phyloP scores from a whole-genome alignment of 2,329 filamentous ascomycete species.

The Colletotrichum tabaci region DNA sequence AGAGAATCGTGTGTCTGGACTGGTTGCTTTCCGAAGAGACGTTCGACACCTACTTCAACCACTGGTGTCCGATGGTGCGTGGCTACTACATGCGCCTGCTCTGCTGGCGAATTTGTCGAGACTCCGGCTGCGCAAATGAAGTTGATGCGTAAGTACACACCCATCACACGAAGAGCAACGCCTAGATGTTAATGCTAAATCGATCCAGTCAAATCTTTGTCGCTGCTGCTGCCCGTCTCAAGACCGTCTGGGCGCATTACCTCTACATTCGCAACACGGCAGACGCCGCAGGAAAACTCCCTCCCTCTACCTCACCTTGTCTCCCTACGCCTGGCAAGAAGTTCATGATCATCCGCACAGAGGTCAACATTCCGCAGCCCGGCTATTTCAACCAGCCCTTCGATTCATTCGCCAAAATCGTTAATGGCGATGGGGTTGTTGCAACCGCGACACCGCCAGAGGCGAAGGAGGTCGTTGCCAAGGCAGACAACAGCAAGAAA shows the following conservation, averaged over 20 bases:
- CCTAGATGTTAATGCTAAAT: conserved; percentile 19
- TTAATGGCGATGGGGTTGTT: conserved; percentile 37
- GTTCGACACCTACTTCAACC: conserved; percentile 88
- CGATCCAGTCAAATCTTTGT: conserved; percentile 76
- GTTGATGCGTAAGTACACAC: conserved; percentile 75
- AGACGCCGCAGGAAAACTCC: conserved; percentile 66
- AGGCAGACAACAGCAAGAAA: conserved; percentile 62
- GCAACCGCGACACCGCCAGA: conserved; percentile 25
- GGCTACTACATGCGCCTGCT: conserved; percentile 92
- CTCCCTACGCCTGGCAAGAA: conserved; percentile 87
- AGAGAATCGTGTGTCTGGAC: conserved; percentile 78
- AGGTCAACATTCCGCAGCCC: conserved; percentile 66
- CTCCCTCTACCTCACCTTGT: conserved; percentile 84
- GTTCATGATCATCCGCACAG: conserved; percentile 90
- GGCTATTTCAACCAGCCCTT: conserved; percentile 64
- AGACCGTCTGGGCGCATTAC: conserved; percentile 84
- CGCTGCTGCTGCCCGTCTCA: conserved; percentile 76
- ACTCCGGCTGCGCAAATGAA: conserved; percentile 75
- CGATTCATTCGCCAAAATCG: conserved; percentile 56
- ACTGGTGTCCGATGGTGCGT: conserved; percentile 96
- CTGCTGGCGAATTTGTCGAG: conserved; percentile 90
- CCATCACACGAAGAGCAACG: not conserved
- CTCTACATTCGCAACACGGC: conserved; percentile 80
- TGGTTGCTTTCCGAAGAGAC: conserved; percentile 82
- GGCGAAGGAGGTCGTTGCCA: conserved; percentile 43